Conservation (phyloP, 768 basidiomycete genomes). For the Infundibulicybe gibba region DNA sequence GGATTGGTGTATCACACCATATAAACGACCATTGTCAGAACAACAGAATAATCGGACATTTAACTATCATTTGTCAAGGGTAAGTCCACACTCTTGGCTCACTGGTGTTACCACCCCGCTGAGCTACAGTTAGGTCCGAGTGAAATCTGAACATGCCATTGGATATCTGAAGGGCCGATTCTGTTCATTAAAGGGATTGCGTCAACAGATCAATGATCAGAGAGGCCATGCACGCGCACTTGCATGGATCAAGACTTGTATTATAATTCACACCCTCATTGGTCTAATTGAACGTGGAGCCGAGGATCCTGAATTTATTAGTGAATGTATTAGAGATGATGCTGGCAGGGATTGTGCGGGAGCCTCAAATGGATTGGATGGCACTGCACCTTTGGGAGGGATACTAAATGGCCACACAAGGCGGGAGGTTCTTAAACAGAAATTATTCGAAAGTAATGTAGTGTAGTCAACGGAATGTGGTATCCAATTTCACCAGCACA, state of each 20-base stretch:
- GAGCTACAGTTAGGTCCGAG: slow-evolving; percentile 4
- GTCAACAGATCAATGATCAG: slow-evolving; percentile 8
- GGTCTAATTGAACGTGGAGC: slow-evolving; percentile 1
- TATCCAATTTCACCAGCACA: no score
- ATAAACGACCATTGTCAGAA: slow-evolving; percentile 13
- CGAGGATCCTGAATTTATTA: no score
- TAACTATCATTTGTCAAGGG: slow-evolving; percentile 18
- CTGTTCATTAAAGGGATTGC: slow-evolving; percentile 17
- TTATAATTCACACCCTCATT: slow-evolving; percentile 16
- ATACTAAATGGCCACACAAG: no score
- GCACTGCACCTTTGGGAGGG: no score
- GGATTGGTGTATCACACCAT: slow-evolving; percentile 21
- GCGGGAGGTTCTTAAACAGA: no score
- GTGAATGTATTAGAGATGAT: no score
- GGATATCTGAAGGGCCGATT: slow-evolving; percentile 21
- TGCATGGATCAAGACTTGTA: slow-evolving; percentile 10
- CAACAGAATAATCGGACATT: slow-evolving; percentile 12
- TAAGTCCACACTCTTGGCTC: no score
- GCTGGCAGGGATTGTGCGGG: no score
- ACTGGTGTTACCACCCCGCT: no score
- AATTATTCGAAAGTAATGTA: no score
- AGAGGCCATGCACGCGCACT: slow-evolving; percentile 11
- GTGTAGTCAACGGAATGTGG: no score
- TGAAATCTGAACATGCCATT: slow-evolving; percentile 20
- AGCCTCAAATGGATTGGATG: no score